These are phyloP conservation scores for Pulveroboletus sp. DNA, from an alignment of 768 basidiomycete species.

Conservation along the genomic window DNA sequence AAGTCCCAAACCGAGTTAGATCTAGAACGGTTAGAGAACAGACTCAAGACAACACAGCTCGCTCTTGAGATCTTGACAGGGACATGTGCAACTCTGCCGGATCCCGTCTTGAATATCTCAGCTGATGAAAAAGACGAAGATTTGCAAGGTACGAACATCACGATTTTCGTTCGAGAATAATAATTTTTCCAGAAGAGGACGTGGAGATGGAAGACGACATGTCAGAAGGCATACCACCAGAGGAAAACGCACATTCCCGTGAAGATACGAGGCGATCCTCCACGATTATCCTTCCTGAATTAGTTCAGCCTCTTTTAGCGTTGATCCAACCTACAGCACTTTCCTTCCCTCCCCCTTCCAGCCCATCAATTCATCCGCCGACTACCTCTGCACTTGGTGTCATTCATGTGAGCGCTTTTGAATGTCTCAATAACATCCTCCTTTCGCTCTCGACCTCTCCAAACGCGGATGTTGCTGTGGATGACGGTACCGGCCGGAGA, in stretches of 20 bases:
- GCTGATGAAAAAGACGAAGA: constrained; percentile 33
- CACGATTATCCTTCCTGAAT: constrained; percentile 45
- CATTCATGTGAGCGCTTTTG: constrained; percentile 81
- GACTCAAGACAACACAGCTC: constrained; percentile 71
- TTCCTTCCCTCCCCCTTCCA: constrained; percentile 74
- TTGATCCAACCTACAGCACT: constrained; percentile 74
- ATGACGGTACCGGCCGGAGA: constrained; percentile 45
- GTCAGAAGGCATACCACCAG: constrained; percentile 22
- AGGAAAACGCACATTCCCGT: constrained; percentile 15
- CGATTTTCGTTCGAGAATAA: constrained; percentile 16
- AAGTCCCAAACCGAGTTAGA: constrained; percentile 65
- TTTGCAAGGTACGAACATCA: constrained; percentile 32
- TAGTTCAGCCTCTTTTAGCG: constrained; percentile 66
- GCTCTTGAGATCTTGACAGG: constrained; percentile 88
- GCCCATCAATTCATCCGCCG: constrained; percentile 78
- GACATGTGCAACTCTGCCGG: constrained; percentile 83
- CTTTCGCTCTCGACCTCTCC: constrained; percentile 61
- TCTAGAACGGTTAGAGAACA: constrained; percentile 70
- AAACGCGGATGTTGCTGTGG: constrained; percentile 39
- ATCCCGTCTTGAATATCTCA: constrained; percentile 50
- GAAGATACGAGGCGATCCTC: constrained; percentile 30
- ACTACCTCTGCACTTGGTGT: constrained; percentile 83
- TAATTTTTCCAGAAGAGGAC: constrained; percentile 43
- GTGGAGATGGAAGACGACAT: constrained; percentile 36
- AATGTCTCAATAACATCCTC: constrained; percentile 89